Base-by-base conservation (phyloP, 768 basidiomycete genomes). In the Kwoniella dejecticola region DNA sequence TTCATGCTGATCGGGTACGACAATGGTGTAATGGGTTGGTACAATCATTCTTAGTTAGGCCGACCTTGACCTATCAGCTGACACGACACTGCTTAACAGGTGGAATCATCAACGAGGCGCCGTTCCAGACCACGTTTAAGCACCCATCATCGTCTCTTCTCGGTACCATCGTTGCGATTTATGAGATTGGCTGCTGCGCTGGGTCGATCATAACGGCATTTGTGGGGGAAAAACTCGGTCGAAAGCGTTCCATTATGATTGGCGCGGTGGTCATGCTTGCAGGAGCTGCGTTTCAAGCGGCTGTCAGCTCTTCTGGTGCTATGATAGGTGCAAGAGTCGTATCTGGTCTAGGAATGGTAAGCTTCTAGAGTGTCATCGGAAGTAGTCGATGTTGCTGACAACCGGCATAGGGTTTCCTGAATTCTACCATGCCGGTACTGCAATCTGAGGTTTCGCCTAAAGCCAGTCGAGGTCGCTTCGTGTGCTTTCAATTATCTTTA, bases 311-410 rank as follows among this genome's bases (percentile, higher is more conserved):
- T 8, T 71, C 57, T 26, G 54, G 63, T 31, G 63, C 71, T 24
- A 53, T 69, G 11, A 71, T 71, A 48, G 70, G 71, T 52, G 73
- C 68, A 12, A 66, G 73, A 21, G 68, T 74, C 53, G 45, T 74
- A 30, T 66, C 66, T 12, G 72, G 72, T 19, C 15, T 74, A 11
- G 72, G 72, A 19, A 71, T 66, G 36, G 60, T 63, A 31, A 47
- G 55, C n/a, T n/a, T 57, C 3, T 4, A 13, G 50, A 7, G 11
- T 48, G 17, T 6, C 7, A 11, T 3, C 7, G 11, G 1, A 2
- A 4, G 11, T 11, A 52, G 19, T 12, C 27, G 5, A 13, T 11
- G 21, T 52, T 2, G 24, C 36, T 17, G 3, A 10, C 24, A 17
- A 13, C 45, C 2, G 13, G 47, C 44, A n/a, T n/a, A n/a, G n/a